Conservation (phyloP, 192 early-diverging fungal species). For the Chytriomyces sp. region DNA sequence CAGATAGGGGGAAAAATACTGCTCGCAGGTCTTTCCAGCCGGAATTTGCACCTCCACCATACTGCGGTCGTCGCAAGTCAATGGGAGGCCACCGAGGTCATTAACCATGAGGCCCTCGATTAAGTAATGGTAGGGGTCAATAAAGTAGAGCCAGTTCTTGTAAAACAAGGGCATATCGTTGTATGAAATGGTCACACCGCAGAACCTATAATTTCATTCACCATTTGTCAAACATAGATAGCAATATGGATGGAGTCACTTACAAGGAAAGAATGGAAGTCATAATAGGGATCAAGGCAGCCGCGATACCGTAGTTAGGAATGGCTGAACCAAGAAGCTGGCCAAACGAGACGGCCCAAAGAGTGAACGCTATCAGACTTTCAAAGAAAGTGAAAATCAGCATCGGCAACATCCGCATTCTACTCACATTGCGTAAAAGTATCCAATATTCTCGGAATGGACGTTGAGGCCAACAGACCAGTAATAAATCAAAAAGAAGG, state of each 20-base stretch:
- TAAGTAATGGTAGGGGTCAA: conserved; percentile 34
- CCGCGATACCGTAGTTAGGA: conserved; percentile 58
- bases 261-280: conserved; percentile 63
- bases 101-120: conserved; percentile 28
- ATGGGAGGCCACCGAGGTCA: background rate
- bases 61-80: conserved; percentile 4
- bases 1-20: conserved; percentile 12
- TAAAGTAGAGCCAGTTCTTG: conserved; percentile 17
- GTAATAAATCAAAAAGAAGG: conserved; percentile 73
- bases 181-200: conserved; percentile 66
- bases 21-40: conserved; percentile 9
- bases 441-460: conserved; percentile 52
- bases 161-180: conserved; percentile 12
- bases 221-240: background rate
- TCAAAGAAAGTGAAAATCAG: background rate
- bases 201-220: conserved; percentile 50
- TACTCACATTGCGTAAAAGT: conserved; percentile 64
- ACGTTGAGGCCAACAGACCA: conserved; percentile 69
- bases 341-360: conserved; percentile 71
- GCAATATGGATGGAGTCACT: background rate
- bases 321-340: conserved; percentile 70
- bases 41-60: background rate
- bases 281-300: conserved; percentile 69
- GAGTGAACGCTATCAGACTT: conserved; percentile 44
- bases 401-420: background rate